phyloP scores from a whole-genome alignment of 768 basidiomycete species.

The Panaeolus cyanescens region DNA sequence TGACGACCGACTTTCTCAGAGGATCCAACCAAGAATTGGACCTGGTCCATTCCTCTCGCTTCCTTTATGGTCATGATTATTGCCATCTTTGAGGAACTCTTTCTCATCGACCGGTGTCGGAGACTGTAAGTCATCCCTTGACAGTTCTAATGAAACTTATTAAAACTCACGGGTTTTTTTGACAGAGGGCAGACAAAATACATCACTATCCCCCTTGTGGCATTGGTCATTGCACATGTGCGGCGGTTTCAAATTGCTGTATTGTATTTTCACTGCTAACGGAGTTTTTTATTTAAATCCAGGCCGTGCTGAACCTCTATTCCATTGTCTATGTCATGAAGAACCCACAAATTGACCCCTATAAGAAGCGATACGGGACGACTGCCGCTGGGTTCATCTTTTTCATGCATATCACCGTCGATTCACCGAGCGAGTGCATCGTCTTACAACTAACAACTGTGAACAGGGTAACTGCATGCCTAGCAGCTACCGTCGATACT shows the following conservation, averaged over 20 bases:
- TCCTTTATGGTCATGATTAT: slow-evolving; percentile 16
- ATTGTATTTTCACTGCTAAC: neutral
- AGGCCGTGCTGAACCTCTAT: slow-evolving; percentile 23
- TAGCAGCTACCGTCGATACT: slow-evolving; percentile 18
- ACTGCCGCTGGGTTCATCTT: slow-evolving; percentile 17
- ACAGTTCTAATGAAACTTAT: neutral
- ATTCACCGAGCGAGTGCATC: neutral
- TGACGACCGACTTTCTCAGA: slow-evolving; percentile 5
- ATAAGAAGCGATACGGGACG: slow-evolving; percentile 14
- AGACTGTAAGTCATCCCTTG: slow-evolving; percentile 14
- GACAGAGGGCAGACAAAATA: slow-evolving; percentile 15
- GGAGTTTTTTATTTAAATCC: neutral
- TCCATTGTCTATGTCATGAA: slow-evolving; percentile 22
- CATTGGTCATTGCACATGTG: slow-evolving; percentile 19
- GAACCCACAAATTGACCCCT: slow-evolving; percentile 12
- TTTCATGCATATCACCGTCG: neutral
- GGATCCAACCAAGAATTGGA: slow-evolving; percentile 12
- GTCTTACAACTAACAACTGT: neutral
- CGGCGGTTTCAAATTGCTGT: neutral
- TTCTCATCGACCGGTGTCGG: slow-evolving; percentile 23
- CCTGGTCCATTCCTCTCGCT: slow-evolving; percentile 21
- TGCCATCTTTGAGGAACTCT: slow-evolving; percentile 20
- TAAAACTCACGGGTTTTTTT: neutral
- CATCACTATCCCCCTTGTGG: slow-evolving; percentile 13
- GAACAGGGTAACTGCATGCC: slow-evolving; percentile 12